Conservation (phyloP, 768 basidiomycete genomes). For the Mycena polygramma region DNA sequence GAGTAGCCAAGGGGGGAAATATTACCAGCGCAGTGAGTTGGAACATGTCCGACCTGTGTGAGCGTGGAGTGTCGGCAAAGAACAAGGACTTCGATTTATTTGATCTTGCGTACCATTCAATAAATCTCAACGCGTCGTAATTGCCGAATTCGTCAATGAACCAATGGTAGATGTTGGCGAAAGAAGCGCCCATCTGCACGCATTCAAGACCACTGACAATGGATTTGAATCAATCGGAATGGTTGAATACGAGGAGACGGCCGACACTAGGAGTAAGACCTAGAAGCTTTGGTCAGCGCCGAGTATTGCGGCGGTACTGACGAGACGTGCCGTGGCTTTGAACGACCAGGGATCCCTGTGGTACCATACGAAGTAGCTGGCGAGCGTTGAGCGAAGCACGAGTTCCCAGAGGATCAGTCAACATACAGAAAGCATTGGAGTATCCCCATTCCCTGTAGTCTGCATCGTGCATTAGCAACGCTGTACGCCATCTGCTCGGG, state of each 20-base stretch:
- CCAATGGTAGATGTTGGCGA: slow-evolving; percentile 24
- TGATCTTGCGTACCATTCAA: neutral
- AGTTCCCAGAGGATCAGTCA: neutral
- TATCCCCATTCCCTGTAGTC: slow-evolving; percentile 19
- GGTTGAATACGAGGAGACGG: neutral
- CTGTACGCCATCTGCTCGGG: neutral
- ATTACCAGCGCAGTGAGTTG: slow-evolving; percentile 17
- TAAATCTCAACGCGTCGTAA: slow-evolving; percentile 19
- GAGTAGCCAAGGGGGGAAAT: neutral
- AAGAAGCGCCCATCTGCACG: slow-evolving; percentile 13
- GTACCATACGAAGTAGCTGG: slow-evolving; percentile 23
- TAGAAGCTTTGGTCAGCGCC: neutral
- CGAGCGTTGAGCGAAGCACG: neutral
- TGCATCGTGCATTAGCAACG: neutral
- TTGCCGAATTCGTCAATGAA: slow-evolving; percentile 23
- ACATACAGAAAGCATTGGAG: slow-evolving; percentile 22
- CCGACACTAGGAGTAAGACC: neutral
- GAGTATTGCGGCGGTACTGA: neutral
- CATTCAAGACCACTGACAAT: slow-evolving; percentile 12
- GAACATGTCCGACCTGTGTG: slow-evolving; percentile 13
- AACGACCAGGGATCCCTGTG: slow-evolving; percentile 18
- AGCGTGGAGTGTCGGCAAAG: neutral
- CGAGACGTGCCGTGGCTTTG: slow-evolving; percentile 6
- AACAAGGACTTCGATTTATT: too few relatives aligned
- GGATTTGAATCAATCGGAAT: neutral